phyloP scores from a whole-genome alignment of 306 rosid species.

The Clitoria ternatea region DNA sequence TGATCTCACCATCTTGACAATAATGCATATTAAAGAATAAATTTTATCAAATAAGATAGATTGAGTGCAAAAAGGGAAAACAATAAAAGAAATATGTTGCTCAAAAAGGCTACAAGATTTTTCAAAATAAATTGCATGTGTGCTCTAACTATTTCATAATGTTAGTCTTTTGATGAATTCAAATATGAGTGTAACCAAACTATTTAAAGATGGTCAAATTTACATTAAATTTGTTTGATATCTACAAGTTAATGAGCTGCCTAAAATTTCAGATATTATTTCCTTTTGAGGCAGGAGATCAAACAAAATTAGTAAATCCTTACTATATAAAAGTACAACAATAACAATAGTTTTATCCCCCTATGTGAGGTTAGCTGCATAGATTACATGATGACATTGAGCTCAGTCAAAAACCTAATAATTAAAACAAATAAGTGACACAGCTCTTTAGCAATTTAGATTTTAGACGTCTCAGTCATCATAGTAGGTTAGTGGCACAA shows the following conservation, averaged over 20 bases:
- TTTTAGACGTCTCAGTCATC: neutral
- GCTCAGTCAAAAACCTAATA: no score
- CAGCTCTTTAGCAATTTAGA: neutral
- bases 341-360: no score
- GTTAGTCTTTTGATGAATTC: neutral
- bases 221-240: neutral
- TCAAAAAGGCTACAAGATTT: neutral
- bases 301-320: neutral
- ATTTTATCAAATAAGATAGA: no score
- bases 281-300: neutral
- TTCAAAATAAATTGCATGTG: neutral
- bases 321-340: neutral
- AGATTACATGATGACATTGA: no score
- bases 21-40: no score
- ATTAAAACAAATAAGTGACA: neutral
- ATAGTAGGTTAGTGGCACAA: neutral
- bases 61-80: neutral
- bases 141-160: neutral
- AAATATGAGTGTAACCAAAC: neutral
- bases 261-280: neutral
- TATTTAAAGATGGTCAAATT: neutral
- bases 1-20: no score
- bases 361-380: no score
- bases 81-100: neutral
- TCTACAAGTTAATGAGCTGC: neutral